These are phyloP conservation scores for Fusarium sp. DNA, from an alignment of 2,329 filamentous ascomycete genomes.

Conservation along the genomic window DNA sequence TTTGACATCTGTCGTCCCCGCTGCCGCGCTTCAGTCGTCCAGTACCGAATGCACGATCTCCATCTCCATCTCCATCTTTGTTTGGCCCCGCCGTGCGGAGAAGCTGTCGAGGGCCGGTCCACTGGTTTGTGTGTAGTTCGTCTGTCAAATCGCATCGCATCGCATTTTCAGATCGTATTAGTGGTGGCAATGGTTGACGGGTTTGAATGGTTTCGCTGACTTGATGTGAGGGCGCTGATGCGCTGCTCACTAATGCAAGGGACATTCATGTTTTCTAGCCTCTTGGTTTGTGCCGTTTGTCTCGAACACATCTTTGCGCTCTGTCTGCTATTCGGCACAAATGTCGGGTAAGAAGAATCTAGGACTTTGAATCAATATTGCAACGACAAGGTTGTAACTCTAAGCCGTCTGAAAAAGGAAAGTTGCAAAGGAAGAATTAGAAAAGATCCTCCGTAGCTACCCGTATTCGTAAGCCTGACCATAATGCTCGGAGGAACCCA, in stretches of 20 bases:
- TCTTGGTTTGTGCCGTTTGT: conserved; percentile 6
- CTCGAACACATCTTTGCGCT: conserved; percentile 6
- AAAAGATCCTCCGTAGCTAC: conserved; percentile 27
- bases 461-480: conserved; percentile 37
- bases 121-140: conserved; percentile 29
- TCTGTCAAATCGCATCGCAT: conserved; percentile 28
- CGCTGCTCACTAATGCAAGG: conserved; percentile 42
- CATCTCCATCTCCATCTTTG: conserved; percentile 34
- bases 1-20: conserved; percentile 42
- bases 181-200: conserved; percentile 25
- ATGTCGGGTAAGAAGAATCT: conserved; percentile 9
- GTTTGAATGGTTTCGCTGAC: conserved; percentile 10
- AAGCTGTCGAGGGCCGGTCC: conserved; percentile 44
- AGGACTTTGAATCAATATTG: conserved; percentile 18
- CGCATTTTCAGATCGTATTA: conserved; percentile 16
- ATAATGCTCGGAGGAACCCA: conserved; percentile 20
- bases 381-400: conserved; percentile 26
- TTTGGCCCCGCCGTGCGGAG: conserved; percentile 47
- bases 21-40: conserved; percentile 38
- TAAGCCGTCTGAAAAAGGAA: conserved; percentile 26
- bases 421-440: conserved; percentile 27
- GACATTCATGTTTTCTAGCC: not conserved
- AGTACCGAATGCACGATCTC: conserved; percentile 47
- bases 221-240: conserved; percentile 26
- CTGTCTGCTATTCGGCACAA: not conserved